Evolutionary conservation across 768 basidiomycete species (phyloP), one percentile per base, ranked within the genome.

Genomic region (Collybia nuda): DNA sequence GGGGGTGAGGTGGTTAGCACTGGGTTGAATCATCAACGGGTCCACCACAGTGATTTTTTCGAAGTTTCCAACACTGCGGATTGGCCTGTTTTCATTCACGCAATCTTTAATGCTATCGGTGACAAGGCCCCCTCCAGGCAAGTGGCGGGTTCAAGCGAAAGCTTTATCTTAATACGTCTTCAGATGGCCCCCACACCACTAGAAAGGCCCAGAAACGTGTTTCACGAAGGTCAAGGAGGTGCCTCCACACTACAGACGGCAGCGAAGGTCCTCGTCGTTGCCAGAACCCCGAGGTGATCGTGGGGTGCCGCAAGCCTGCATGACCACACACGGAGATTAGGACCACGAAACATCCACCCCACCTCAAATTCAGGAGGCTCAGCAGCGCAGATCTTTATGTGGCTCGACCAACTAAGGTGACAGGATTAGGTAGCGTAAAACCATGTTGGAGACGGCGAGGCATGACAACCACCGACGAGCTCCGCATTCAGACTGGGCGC

Each of bases 311-410:
- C 9, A 11, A 32, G 32, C 12, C 32, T 11, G 32, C 32, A 32
- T 5, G 32, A 32, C 7, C 14, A 32, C 32, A 32, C 6, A 32
- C 32, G 32, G 32, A 32, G 12, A 32, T 32, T 32, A 32, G 32
- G 32, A 32, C 12, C 32, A 11, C 9, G 32, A 32, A 32, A 32
- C 40, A 40, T 2, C 37, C 35, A 28, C 51, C 46, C n/a, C 51
- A 28, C n/a, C 17, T 40, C 15, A 47, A 54, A 35, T 48, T 73
- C 51, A 56, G 74, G 5, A 69, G 67, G 47, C 68, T 76, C 38
- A 78, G 78, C 44, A 80, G 81, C 2, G 75, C 78, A 29, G 80
- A 82, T 59, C 60, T 82, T 21, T 82, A 81, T 44, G 79, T 83
- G 35, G 78, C 72, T 15, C 71, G 80, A 12, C 65, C 76, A 47